Conservation (phyloP, 805 yeast species). For the Monosporozyma solicola region DNA sequence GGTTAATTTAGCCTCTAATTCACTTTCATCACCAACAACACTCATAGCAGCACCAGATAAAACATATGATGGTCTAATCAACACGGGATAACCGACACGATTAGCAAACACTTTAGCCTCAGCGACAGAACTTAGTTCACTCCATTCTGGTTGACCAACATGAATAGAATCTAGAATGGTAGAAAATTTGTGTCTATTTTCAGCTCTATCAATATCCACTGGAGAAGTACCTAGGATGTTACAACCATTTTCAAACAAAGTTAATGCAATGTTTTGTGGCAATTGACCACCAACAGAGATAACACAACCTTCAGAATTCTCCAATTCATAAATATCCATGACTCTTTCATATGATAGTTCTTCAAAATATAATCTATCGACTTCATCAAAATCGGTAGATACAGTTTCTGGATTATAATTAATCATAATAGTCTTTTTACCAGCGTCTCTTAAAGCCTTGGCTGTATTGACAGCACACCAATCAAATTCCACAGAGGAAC, state of each 20-base stretch:
- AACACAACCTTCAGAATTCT: slow-evolving; percentile 80
- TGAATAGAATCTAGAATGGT: slow-evolving; percentile 86
- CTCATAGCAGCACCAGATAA: slow-evolving; percentile 98
- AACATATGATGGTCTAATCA: slow-evolving; percentile 96
- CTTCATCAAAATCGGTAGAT: slow-evolving; percentile 96
- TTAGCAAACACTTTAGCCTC: slow-evolving; percentile 83
- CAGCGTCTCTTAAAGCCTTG: slow-evolving; percentile 79
- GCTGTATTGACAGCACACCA: slow-evolving; percentile 99
- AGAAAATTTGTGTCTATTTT: slow-evolving; percentile 96
- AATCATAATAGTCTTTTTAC: slow-evolving; percentile 88
- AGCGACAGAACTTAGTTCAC: slow-evolving; percentile 76
- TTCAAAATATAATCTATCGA: slow-evolving; percentile 92
- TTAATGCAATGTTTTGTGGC: slow-evolving; percentile 92
- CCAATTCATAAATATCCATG: slow-evolving; percentile 93
- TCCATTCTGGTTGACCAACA: slow-evolving; percentile 97
- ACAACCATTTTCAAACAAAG: slow-evolving; percentile 72
- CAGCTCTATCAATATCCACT: slow-evolving; percentile 91
- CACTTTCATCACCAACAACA: slow-evolving; percentile 70
- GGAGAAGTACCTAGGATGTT: slow-evolving; percentile 91
- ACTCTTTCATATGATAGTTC: slow-evolving; percentile 93
- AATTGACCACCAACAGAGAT: slow-evolving; percentile 97
- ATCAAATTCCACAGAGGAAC: slow-evolving; percentile 96
- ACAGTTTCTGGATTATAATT: slow-evolving; percentile 98
- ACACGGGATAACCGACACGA: slow-evolving; percentile 86
- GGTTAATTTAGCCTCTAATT: slow-evolving; percentile 71